Conservation (phyloP, 148 eudicot species). For the Camellia japonica region DNA sequence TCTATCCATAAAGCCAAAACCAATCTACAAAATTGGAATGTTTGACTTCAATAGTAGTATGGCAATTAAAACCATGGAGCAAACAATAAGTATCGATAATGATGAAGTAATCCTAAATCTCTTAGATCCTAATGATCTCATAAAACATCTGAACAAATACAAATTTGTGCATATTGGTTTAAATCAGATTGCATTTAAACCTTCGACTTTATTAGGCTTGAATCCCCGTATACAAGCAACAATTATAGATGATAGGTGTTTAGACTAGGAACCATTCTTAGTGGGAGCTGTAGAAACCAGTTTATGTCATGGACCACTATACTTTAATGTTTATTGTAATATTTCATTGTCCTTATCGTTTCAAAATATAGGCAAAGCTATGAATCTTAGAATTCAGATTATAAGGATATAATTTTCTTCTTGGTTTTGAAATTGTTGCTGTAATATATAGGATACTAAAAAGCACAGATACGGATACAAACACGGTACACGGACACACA, state of each 20-base stretch:
- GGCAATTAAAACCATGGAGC: background rate
- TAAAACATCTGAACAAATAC: background rate
- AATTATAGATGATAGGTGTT: background rate
- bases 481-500: no score
- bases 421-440: no score
- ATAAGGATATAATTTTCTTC: no score
- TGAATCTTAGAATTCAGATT: no score
- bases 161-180: background rate
- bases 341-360: no score
- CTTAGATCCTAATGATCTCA: background rate
- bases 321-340: no score
- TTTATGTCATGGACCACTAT: no score
- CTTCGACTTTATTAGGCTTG: background rate
- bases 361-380: no score
- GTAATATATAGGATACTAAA: no score
- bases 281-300: no score
- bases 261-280: no score
- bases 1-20: background rate
- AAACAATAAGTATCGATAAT: background rate
- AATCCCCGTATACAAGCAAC: background rate
- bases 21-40: background rate
- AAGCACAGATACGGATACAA: no score
- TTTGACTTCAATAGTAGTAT: background rate
- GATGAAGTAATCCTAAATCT: background rate
- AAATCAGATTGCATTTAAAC: background rate